Percentiles rank a stretch among this genome's conserved stretches.
These are phyloP conservation scores for Annulohypoxylon maeteangense DNA, from an alignment of 495 filamentous ascomycete genomes.

Conservation along the genomic window DNA sequence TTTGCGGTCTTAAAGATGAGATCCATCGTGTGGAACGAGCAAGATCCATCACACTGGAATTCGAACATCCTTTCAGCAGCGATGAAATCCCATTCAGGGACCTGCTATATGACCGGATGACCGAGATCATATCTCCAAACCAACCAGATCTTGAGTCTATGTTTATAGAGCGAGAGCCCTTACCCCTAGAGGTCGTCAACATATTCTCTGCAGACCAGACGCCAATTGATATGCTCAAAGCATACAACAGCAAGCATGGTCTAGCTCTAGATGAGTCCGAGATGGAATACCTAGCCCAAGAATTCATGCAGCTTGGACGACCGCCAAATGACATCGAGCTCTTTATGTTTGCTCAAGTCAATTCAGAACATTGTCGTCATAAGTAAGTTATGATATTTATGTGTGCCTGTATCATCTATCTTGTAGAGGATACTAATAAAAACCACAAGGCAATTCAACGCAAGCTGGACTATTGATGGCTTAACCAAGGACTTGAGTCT, in stretches of 20 bases:
- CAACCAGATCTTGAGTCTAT: conserved; percentile 75
- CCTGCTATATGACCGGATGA: conserved; percentile 91
- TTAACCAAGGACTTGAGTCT: conserved; percentile 78
- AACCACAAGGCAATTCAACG: conserved; percentile 78
- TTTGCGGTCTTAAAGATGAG: conserved; percentile 80
- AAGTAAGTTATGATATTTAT: conserved; percentile 52
- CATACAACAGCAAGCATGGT: conserved; percentile 83
- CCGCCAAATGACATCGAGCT: conserved; percentile 91
- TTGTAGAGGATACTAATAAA: conserved; percentile 37
- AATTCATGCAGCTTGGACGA: conserved; percentile 78
- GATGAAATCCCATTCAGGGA: conserved; percentile 72
- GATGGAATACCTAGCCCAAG: conserved; percentile 91
- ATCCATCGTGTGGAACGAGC: conserved; percentile 90
- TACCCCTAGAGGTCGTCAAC: conserved; percentile 75
- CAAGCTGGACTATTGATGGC: conserved; percentile 96
- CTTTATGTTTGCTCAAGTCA: conserved; percentile 99
- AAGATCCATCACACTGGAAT: conserved; percentile 73
- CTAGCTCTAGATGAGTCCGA: conserved; percentile 88
- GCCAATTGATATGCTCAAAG: conserved; percentile 76
- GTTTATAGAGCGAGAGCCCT: conserved; percentile 80
- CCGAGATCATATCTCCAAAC: conserved; percentile 73
- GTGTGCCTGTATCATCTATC: not conserved
- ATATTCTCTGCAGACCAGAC: conserved; percentile 69
- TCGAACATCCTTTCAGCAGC: conserved; percentile 60
- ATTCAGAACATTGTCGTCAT: conserved; percentile 80